Base-by-base conservation (phyloP, 2,329 filamentous ascomycete genomes). In the Aureobasidium sp. region DNA sequence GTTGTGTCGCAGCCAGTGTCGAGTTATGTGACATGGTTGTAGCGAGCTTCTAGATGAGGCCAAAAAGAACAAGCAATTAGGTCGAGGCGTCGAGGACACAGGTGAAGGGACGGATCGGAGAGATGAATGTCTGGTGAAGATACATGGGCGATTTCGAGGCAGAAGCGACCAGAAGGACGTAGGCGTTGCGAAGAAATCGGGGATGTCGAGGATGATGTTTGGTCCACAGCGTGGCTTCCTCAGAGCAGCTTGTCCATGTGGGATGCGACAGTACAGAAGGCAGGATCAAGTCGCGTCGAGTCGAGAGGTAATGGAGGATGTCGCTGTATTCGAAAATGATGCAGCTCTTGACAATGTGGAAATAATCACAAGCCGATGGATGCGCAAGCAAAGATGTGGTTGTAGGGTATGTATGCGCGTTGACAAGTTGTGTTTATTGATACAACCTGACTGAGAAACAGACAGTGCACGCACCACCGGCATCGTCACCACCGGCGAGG, bases 1-100 rank as follows among this genome's bases (percentile, higher is more conserved):
- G 78, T 73, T 88, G 85, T 67, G 77, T 76, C 61, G 81, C 80
- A 64, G 84, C 79, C 70, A 84, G 78, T 52, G 80, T 74, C 48
- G 78, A 80, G 12, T n/a, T 27, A 15, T 82, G 80, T 62, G 83
- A 80, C 84, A 86, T 87, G 69, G 7, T 50, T 42, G 9, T 20
- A 29, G 32, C n/a, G 41, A 51, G 20, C 12, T 39, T 13, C 4
- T 29, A 46, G 23, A 15, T 17, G 53, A 36, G 27, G 13, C 17
- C 56, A 27, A 15, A 20, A 32, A n/a, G 41, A 29, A 29, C 17
- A 26, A 9, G 41, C 13, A 10, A 32, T 34, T 23, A 60, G 17
- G 20, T 51, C 46, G 39, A 39, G 23, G 36, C n/a, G 34, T 29
- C 46, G 46, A 51, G 37, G 57, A 41, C 37, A 41, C n/a, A 39